Evolutionary conservation across 2,329 filamentous ascomycete genomes (phyloP), one percentile per base, ranked within the genome.

Genomic region (Chaetomium strumarium): DNA sequence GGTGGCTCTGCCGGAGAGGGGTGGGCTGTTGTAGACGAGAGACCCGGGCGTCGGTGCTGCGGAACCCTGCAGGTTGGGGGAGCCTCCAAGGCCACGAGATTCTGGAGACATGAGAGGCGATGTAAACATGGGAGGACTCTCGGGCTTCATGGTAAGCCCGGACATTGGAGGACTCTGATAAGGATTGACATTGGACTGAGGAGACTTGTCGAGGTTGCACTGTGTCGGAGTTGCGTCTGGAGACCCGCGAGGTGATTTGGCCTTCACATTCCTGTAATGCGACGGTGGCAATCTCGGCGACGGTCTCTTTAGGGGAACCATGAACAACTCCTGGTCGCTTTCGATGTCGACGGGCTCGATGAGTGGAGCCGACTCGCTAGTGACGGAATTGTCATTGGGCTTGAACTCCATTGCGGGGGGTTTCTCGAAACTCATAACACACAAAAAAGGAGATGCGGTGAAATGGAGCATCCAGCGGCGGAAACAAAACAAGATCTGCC

Each of bases 361-460:
- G 6, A 59, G 51, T 17, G 57, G 57, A 7, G 57, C 55, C 38
- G 57, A 52, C 43, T 59, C 57, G 51, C 57, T 59, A 33, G 57
- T 58, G 55, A 53, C 40, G 36, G 46, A 59, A 9, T 14, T 29
- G 16, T 53, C 49, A 38, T 52, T 57, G 3, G 48, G 53, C 42
- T 42, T 51, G 36, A 52, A 57, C 31, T 53, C 57, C 52, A 59
- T 56, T 13, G 12, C 13, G 40, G 4, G n/a, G 36, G 13, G 36
- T 38, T 4, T n/a, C n/a, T n/a, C n/a, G n/a, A n/a, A n/a, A 17
- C n/a, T 38, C 13, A 17, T 3, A 9, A 38, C 36, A 16, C 13
- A 14, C 7, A 16, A 38, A 17, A 16, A 11, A 9, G 36, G n/a
- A 8, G 19, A 36, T n/a, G 34, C 3, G 13, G n/a, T 37, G 14